A percentile compares a stretch with the other conserved stretches of the same genome.
phyloP scores from a whole-genome alignment of 345 rosid species.

The Dipteronia dyeriana region DNA sequence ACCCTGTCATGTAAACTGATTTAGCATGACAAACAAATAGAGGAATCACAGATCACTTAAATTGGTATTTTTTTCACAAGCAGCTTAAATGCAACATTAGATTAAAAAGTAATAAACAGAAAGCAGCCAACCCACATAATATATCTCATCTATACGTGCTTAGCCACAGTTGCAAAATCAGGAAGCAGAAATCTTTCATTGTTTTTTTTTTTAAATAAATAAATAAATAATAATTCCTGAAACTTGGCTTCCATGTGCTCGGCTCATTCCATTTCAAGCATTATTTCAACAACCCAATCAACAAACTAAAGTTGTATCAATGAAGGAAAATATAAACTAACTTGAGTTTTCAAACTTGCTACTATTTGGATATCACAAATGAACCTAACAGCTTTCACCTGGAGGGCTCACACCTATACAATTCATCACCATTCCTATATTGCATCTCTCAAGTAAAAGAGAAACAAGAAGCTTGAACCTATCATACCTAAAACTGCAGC shows the following conservation, averaged over 20 bases:
- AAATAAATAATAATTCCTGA: too few relatives aligned
- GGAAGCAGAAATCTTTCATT: not conserved
- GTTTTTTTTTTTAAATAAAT: not conserved
- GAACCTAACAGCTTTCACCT: not conserved
- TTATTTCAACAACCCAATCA: not conserved
- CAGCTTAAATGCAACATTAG: constrained; percentile 9
- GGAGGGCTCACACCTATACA: not conserved
- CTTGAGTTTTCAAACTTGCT: not conserved
- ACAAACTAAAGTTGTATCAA: not conserved
- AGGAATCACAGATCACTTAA: not conserved
- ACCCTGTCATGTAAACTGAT: constrained; percentile 51
- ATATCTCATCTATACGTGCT: not conserved
- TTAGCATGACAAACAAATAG: not conserved
- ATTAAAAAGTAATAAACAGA: not conserved
- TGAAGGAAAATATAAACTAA: not conserved
- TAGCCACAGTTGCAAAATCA: not conserved
- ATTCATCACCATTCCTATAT: not conserved
- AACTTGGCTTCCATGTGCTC: not conserved
- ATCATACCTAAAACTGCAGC: not conserved
- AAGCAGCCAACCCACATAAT: not conserved
- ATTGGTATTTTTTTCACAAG: not conserved
- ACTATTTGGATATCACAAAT: not conserved
- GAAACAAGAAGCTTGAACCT: not conserved
- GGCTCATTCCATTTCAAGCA: not conserved
- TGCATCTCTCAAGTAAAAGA: not conserved